These are phyloP conservation scores for Vaccinium darrowii DNA, from an alignment of 148 eudicot species.

Conservation along the genomic window DNA sequence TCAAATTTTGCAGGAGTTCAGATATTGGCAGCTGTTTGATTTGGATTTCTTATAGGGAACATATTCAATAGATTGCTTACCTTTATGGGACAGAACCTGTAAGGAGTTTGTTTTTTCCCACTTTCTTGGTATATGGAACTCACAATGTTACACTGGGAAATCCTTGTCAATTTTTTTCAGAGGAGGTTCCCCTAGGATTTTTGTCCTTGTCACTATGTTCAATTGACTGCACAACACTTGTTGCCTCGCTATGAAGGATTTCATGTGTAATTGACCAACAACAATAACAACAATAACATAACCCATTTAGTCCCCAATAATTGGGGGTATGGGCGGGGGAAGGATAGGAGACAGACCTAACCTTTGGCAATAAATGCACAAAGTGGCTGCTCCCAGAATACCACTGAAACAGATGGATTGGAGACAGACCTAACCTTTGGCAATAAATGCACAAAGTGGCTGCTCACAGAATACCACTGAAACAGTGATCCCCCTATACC, in stretches of 20 bases:
- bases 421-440: too few relatives aligned
- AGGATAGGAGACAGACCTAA: too few relatives aligned
- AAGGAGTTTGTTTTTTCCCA: neutral
- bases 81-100: neutral
- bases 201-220: neutral
- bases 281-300: too few relatives aligned
- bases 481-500: too few relatives aligned
- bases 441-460: too few relatives aligned
- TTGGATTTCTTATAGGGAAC: slow-evolving; percentile 17
- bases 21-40: slow-evolving; percentile 11
- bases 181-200: neutral
- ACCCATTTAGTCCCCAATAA: too few relatives aligned
- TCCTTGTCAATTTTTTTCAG: neutral
- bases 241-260: neutral
- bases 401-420: too few relatives aligned
- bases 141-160: neutral
- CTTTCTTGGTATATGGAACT: neutral
- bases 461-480: too few relatives aligned
- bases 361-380: too few relatives aligned
- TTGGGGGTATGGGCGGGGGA: too few relatives aligned
- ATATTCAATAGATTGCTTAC: slow-evolving; percentile 1
- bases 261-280: neutral
- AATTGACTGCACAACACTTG: neutral
- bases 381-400: too few relatives aligned
- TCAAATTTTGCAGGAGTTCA: slow-evolving; percentile 26